phyloP scores from a whole-genome alignment of 2,329 filamentous ascomycete species.

The Stenocarpella maydis region DNA sequence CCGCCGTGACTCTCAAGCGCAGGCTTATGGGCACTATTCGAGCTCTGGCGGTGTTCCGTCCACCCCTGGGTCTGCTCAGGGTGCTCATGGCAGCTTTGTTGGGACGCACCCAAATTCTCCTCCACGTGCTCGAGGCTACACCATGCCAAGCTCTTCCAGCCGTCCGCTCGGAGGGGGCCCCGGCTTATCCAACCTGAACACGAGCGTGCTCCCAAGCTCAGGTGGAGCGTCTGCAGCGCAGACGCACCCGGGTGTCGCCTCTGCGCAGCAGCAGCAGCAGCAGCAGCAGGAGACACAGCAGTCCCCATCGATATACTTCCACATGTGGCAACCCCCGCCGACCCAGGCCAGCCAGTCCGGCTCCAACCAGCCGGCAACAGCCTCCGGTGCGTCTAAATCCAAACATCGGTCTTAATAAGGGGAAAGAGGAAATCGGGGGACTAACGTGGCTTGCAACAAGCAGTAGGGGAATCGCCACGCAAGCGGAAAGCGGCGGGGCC shows the following conservation, averaged over 20 bases:
- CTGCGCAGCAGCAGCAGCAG: conserved; percentile 67
- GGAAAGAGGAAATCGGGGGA: conserved; percentile 44
- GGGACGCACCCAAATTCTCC: conserved; percentile 58
- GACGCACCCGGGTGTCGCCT: conserved; percentile 61
- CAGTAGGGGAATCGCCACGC: conserved; percentile 78
- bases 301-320: conserved; percentile 85
- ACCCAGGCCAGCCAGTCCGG: conserved; percentile 64
- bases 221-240: conserved; percentile 49
- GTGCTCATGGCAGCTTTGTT: conserved; percentile 50
- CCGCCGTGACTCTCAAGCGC: conserved; percentile 60
- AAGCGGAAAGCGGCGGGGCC: conserved; percentile 80
- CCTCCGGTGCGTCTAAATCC: conserved; percentile 74
- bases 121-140: conserved; percentile 59
- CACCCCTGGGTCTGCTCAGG: conserved; percentile 52
- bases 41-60: conserved; percentile 51
- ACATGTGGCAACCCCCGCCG: conserved; percentile 88
- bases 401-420: conserved; percentile 53
- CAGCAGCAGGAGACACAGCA: conserved; percentile 70
- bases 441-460: conserved; percentile 56
- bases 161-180: conserved; percentile 47
- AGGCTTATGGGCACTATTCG: conserved; percentile 53
- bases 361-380: conserved; percentile 74
- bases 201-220: conserved; percentile 52
- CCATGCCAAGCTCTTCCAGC: conserved; percentile 50
- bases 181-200: conserved; percentile 55